Evolutionary conservation across 2,329 filamentous ascomycete species (phyloP).

Genomic region (Claviceps pazoutovae): DNA sequence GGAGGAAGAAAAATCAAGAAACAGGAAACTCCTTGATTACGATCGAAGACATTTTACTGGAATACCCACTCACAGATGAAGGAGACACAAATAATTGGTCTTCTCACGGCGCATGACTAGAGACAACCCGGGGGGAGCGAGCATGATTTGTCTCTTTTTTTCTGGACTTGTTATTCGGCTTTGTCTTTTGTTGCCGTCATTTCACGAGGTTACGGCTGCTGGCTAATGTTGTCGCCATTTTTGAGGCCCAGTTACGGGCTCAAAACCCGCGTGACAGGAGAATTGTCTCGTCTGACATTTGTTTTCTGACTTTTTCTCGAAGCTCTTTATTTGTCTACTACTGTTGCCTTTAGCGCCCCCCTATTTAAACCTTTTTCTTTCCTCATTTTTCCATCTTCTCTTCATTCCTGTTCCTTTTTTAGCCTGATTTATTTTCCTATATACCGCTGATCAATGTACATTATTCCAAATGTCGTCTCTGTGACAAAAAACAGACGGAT

Average conservation of each 20-base stretch:
- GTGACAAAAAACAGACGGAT: conserved; percentile 12
- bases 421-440: conserved; percentile 1
- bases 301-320: not conserved
- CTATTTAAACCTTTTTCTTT: not conserved
- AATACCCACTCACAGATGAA: not conserved
- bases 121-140: not conserved
- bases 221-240: conserved; percentile 21
- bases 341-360: not conserved
- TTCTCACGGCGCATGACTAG: not conserved
- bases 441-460: conserved; percentile 16
- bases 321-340: not conserved
- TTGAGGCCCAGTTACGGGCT: not conserved
- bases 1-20: not conserved
- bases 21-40: not conserved
- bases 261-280: not conserved
- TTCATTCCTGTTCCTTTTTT: not conserved
- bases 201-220: conserved; percentile 21
- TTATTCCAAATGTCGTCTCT: conserved; percentile 15
- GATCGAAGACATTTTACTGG: not conserved
- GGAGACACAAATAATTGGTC: not conserved
- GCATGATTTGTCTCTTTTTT: conserved; percentile 2
- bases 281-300: conserved; percentile 6
- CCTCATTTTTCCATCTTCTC: conserved; percentile 2
- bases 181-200: conserved; percentile 9
- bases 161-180: conserved; percentile 5